These are phyloP conservation scores for Basipetospora sp. DNA, from an alignment of 2,329 filamentous ascomycete genomes.

Conservation along the genomic window DNA sequence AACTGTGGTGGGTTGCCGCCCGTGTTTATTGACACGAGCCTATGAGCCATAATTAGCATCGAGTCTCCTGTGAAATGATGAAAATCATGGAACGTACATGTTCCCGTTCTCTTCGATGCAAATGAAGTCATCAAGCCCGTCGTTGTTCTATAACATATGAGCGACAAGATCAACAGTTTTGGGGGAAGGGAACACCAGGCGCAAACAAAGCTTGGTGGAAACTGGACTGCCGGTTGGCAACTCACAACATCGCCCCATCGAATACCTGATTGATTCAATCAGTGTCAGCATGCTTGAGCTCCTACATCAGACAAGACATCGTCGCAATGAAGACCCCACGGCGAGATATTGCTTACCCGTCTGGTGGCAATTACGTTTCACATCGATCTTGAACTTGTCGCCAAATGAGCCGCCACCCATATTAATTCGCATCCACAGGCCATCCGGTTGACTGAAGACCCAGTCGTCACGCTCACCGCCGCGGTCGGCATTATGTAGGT, in stretches of 20 bases:
- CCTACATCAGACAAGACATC: no score
- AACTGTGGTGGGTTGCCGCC: not conserved
- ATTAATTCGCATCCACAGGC: not conserved
- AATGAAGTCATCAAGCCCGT: slow-evolving; percentile 15
- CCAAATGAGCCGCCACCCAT: not conserved
- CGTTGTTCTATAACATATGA: not conserved
- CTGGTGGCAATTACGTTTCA: not conserved
- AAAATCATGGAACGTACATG: slow-evolving; percentile 10
- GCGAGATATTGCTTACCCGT: no score
- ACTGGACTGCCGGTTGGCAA: no score
- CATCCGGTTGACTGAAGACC: not conserved
- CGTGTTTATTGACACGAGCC: not conserved
- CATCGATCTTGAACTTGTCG: slow-evolving; percentile 7
- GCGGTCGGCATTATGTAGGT: not conserved
- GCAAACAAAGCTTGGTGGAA: no score
- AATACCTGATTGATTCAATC: no score
- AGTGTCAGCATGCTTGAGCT: no score
- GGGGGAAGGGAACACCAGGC: no score
- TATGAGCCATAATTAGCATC: no score
- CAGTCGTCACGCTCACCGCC: not conserved
- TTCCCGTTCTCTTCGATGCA: slow-evolving; percentile 13
- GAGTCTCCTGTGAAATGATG: no score
- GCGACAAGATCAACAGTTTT: no score
- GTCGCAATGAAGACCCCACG: no score
- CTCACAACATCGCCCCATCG: not conserved